A percentile compares a stretch with the other conserved stretches of the same genome.
These are phyloP conservation scores for Rhodotorula babjevae DNA, from an alignment of 768 basidiomycete genomes.

Conservation along the genomic window DNA sequence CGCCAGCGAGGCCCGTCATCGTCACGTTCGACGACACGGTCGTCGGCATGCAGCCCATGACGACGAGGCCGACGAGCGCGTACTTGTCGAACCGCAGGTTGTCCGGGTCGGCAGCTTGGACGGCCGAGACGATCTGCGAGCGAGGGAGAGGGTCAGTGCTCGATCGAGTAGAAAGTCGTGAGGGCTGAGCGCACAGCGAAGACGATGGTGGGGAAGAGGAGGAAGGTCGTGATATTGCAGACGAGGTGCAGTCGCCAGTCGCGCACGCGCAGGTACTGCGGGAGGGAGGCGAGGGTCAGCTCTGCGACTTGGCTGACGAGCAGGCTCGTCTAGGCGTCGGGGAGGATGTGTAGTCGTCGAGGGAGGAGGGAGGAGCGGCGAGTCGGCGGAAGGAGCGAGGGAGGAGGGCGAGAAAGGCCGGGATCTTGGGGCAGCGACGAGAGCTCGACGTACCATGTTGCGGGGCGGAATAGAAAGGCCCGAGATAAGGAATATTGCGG, in stretches of 20 bases:
- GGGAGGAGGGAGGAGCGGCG: too few species aligned
- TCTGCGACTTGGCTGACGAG: too few species aligned
- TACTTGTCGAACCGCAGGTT: constrained; percentile 37
- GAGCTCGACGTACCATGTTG: constrained; percentile 32
- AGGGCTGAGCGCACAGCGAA: constrained; percentile 40
- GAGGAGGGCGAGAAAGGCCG: too few species aligned
- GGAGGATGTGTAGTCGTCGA: too few species aligned
- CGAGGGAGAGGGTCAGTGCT: not conserved
- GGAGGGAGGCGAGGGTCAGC: not conserved
- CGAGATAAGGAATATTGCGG: constrained; percentile 45
- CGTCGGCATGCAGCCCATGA: constrained; percentile 33
- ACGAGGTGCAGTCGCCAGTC: constrained; percentile 45
- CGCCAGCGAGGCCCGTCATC: constrained; percentile 45
- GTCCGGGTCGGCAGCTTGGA: constrained; percentile 38
- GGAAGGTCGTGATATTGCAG: constrained; percentile 44
- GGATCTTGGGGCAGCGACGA: too few species aligned
- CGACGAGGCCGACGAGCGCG: constrained; percentile 44
- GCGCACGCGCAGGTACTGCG: constrained; percentile 27
- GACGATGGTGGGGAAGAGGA: constrained; percentile 44
- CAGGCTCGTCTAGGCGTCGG: too few species aligned
- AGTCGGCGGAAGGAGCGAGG: too few species aligned
- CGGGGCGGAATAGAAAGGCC: constrained; percentile 44
- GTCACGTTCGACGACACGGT: constrained; percentile 43
- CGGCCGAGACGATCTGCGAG: constrained; percentile 31
- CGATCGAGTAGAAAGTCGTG: not conserved